A percentile compares a stretch with the other conserved stretches of the same genome.
Conservation (phyloP, 768 basidiomycete genomes). For the Multifurca ochricompacta region DNA sequence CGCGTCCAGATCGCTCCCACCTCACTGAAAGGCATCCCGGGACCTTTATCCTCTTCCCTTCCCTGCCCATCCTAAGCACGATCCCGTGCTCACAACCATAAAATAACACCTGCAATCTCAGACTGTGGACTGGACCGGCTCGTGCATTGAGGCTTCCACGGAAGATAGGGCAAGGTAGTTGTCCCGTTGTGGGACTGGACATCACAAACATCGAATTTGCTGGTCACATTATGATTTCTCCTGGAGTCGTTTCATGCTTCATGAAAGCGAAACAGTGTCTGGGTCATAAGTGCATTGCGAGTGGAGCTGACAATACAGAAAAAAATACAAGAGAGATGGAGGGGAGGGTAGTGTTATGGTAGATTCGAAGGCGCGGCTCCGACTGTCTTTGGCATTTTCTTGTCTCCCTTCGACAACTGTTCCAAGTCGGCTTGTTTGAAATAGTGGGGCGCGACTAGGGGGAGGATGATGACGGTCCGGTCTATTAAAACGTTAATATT, state of each 20-base stretch:
- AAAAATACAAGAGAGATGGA: constrained; percentile 1
- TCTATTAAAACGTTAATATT: neutral
- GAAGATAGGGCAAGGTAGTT: neutral
- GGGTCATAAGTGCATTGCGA: neutral
- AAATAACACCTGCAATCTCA: no score
- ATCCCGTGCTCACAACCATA: no score
- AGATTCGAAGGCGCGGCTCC: constrained; percentile 25
- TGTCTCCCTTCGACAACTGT: constrained; percentile 70
- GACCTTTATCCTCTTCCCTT: neutral
- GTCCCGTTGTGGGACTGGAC: neutral
- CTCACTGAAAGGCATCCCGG: no score
- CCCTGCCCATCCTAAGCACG: neutral
- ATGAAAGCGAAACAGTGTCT: neutral
- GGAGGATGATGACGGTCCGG: constrained; percentile 8
- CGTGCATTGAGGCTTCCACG: neutral
- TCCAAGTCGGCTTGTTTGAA: constrained; percentile 84
- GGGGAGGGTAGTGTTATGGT: constrained; percentile 2
- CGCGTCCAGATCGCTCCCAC: neutral
- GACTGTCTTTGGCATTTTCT: constrained; percentile 89
- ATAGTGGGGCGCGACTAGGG: constrained; percentile 87
- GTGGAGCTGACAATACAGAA: constrained; percentile 1
- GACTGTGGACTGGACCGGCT: neutral
- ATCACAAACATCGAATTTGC: neutral
- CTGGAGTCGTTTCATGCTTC: neutral
- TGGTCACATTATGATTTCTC: neutral